phyloP scores from a whole-genome alignment of 768 basidiomycete species.

The Gloeostereum incarnatum region DNA sequence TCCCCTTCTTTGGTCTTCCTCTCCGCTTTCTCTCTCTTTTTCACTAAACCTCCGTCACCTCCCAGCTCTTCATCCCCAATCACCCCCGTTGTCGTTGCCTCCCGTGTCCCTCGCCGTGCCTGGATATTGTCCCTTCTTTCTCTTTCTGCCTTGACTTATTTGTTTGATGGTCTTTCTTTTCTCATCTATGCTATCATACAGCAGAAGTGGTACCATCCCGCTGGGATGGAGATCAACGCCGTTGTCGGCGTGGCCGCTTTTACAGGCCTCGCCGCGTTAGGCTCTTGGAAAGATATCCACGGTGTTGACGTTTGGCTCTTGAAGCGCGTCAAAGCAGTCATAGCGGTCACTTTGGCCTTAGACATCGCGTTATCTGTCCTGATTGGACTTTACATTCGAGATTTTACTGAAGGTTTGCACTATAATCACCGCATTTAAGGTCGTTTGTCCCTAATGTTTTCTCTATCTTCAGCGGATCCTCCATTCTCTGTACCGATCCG shows the following conservation, averaged over 20 bases:
- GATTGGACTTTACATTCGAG: constrained; percentile 31
- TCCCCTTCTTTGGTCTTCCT: constrained; percentile 63
- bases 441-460: constrained; percentile 9
- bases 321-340: constrained; percentile 44
- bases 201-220: constrained; percentile 52
- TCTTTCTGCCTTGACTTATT: constrained; percentile 60
- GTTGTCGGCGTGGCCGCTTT: constrained; percentile 63
- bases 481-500: constrained; percentile 7
- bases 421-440: constrained; percentile 5
- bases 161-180: constrained; percentile 71
- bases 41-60: constrained; percentile 34
- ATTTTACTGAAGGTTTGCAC: constrained; percentile 22
- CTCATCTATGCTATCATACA: constrained; percentile 55
- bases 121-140: constrained; percentile 67
- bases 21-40: constrained; percentile 50
- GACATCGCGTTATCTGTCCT: constrained; percentile 56
- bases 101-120: constrained; percentile 63
- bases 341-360: constrained; percentile 42
- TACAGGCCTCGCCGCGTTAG: constrained; percentile 62
- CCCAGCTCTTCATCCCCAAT: constrained; percentile 52
- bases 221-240: constrained; percentile 61
- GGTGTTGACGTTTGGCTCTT: constrained; percentile 62
- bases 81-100: constrained; percentile 68
- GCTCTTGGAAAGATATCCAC: constrained; percentile 71
- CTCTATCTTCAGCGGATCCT: constrained; percentile 7